Percentiles rank a stretch among this genome's conserved stretches.
Evolutionary conservation across 2,329 filamentous ascomycete species (phyloP).

Genomic region (Zasmidium citrigriseum): DNA sequence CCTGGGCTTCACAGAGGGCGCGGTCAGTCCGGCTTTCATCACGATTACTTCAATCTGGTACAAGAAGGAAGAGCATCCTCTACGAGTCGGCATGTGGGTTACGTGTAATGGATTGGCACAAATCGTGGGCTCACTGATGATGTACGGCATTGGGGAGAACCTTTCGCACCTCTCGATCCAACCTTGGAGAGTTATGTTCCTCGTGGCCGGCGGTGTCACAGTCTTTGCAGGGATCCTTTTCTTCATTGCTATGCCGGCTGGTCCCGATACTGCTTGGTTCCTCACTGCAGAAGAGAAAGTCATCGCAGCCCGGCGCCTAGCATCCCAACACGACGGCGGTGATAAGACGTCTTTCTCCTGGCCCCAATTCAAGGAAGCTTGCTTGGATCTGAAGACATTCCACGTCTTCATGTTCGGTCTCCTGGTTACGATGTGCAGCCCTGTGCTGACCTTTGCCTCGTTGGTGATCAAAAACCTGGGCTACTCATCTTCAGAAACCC

Average conservation of each 20-base stretch:
- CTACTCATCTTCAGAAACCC: slow-evolving; percentile 47
- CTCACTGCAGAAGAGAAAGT: slow-evolving; percentile 46
- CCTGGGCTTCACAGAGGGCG: slow-evolving; percentile 49
- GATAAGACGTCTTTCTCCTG: slow-evolving; percentile 49
- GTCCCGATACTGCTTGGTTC: slow-evolving; percentile 53
- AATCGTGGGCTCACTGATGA: slow-evolving; percentile 48
- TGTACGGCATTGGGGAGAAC: slow-evolving; percentile 54
- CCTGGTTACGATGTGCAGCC: slow-evolving; percentile 49
- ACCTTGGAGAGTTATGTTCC: slow-evolving; percentile 52
- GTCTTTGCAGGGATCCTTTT: slow-evolving; percentile 46
- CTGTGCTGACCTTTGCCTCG: slow-evolving; percentile 52
- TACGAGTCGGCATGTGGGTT: slow-evolving; percentile 40
- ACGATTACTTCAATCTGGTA: slow-evolving; percentile 44
- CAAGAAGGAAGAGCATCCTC: slow-evolving; percentile 32
- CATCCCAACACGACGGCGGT: slow-evolving; percentile 41
- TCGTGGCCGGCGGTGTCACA: slow-evolving; percentile 54
- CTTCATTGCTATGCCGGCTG: slow-evolving; percentile 49
- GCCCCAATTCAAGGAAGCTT: slow-evolving; percentile 47
- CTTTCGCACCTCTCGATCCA: slow-evolving; percentile 36
- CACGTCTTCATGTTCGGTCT: slow-evolving; percentile 50
- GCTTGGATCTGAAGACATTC: slow-evolving; percentile 48
- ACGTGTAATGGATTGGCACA: slow-evolving; percentile 51
- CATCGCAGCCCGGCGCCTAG: slow-evolving; percentile 42
- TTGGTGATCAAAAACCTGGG: slow-evolving; percentile 52
- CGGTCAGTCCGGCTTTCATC: slow-evolving; percentile 49